Conservation (phyloP, 441 rosid genomes). For the Euphorbia schlechtendalii region DNA sequence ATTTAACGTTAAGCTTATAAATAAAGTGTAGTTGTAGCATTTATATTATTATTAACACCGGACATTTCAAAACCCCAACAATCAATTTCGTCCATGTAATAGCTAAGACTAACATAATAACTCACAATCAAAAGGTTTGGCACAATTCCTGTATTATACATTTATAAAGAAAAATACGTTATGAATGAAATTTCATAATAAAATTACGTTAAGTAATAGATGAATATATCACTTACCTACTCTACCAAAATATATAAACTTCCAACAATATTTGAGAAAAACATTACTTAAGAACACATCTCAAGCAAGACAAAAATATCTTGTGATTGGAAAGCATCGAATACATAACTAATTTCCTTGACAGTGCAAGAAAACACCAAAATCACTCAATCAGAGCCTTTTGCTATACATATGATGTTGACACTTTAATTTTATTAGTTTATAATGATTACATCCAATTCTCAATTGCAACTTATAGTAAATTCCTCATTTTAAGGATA, state of each 20-base stretch:
- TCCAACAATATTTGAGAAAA: background rate
- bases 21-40: too few species aligned
- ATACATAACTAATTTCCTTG: conserved; percentile 1
- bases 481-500: conserved; percentile 7
- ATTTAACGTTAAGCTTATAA: too few species aligned
- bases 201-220: background rate
- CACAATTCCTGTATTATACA: background rate
- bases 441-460: too few species aligned
- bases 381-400: background rate
- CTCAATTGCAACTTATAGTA: conserved; percentile 5
- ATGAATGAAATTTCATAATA: background rate
- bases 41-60: too few species aligned
- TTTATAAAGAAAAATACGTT: background rate
- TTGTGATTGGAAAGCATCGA: background rate
- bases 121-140: background rate
- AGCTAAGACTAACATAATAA: too few species aligned
- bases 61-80: too few species aligned
- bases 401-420: conserved; percentile 1
- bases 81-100: too few species aligned
- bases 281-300: background rate
- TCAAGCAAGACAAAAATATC: background rate
- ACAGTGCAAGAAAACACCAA: background rate
- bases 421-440: background rate
- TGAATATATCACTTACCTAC: background rate
- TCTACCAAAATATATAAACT: background rate